A percentile compares a stretch with the other conserved stretches of the same genome.
These are phyloP conservation scores for Yamadazyma songkhlaensis DNA, from an alignment of 1,139 yeast genomes.

Conservation along the genomic window DNA sequence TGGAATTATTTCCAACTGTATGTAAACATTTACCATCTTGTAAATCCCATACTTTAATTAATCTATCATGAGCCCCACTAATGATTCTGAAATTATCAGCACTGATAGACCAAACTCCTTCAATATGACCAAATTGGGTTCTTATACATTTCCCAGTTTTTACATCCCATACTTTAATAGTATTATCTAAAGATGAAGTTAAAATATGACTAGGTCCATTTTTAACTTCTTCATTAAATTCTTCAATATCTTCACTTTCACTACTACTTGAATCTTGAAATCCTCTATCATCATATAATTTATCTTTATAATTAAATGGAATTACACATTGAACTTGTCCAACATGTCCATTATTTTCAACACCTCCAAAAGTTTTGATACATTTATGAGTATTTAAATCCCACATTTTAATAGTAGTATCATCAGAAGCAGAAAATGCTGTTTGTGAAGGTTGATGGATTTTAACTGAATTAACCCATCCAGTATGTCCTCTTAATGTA, in stretches of 20 bases:
- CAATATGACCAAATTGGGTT: constrained; percentile 95
- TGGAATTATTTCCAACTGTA: constrained; percentile 73
- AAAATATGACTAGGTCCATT: constrained; percentile 70
- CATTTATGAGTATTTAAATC: constrained; percentile 79
- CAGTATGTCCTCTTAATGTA: constrained; percentile 89
- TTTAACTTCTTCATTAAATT: constrained; percentile 1
- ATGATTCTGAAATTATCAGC: constrained; percentile 94
- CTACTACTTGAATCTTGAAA: constrained; percentile 18
- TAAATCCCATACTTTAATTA: constrained; percentile 92
- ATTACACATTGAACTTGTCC: constrained; percentile 91
- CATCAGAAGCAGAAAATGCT: constrained; percentile 86
- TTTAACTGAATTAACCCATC: constrained; percentile 88
- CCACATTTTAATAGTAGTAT: constrained; percentile 93
- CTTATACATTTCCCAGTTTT: constrained; percentile 82
- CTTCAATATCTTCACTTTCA: constrained; percentile 21
- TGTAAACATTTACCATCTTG: constrained; percentile 93
- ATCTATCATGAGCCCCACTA: constrained; percentile 89
- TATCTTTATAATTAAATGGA: constrained; percentile 68
- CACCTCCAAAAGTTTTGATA: constrained; percentile 72
- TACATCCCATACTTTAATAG: constrained; percentile 92
- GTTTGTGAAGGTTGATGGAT: constrained; percentile 78
- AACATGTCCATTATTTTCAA: constrained; percentile 66
- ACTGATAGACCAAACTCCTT: constrained; percentile 95
- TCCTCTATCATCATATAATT: constrained; percentile 37
- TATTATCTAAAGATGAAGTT: constrained; percentile 88